Base-by-base conservation (phyloP, 1,284 basidiomycete genomes). In the Leccinum huronense region DNA sequence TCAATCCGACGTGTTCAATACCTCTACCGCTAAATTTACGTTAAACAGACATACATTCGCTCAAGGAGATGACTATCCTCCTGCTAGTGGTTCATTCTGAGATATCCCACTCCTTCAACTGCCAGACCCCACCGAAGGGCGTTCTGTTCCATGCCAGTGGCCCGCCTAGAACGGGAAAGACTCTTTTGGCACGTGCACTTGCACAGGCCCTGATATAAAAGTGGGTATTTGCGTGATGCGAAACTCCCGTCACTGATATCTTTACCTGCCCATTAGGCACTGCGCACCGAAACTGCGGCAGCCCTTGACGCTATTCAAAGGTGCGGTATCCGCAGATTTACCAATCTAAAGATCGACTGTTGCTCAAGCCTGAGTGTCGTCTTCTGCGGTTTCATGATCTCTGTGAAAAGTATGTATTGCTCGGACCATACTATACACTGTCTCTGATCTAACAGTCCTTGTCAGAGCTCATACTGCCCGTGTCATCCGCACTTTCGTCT, bases 41-140 rank as follows among this genome's bases (percentile, higher is more conserved):
- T 38, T 42, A 60, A 23, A 66, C 5, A 94, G 91, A 99, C 74
- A 97, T 99, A 68, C 95, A 97, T 73, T 93, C 95, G 38, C 81
- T 99, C 68, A 99, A 98, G 80, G 97, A 99, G 76, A 99, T 99
- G 97, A 98, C 98, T 0, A 84, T 97, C 23, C 84, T 99, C 0
- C 97, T 97, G 0, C 81, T 99, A 0, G 81, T 98, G 8, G 23
- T 23, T 23, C 99, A 99, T 73, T 97, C 97, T 0, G 97, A 99
- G 77, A 89, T 99, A 9, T 99, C 98, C 76, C 95, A 98, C 70
- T 88, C 90, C 63, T 98, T 99, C 79, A 90, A 89, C 62, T 88
- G 23, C 23, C 23, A 99, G 40, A 98, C 95, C 0, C 97, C 97
- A 40, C 97, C 97, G 3, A 86, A 97, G 58, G 97, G 97, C 63